Evolutionary conservation across 306 rosid species (phyloP).

Genomic region (Cicer cuneatum): DNA sequence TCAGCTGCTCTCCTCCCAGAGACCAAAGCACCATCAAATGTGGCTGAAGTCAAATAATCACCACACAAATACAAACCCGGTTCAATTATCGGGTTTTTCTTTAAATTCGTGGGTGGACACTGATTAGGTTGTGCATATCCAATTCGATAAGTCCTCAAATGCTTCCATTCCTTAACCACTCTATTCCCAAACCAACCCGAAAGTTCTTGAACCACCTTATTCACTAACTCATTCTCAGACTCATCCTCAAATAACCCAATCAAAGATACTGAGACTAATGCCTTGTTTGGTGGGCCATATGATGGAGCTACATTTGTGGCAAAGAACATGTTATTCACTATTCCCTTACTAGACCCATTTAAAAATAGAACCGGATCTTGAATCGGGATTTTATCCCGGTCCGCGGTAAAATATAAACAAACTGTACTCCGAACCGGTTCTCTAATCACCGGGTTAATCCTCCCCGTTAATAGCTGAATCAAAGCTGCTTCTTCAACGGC

Average conservation of each 20-base stretch:
- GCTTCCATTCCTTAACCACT: conserved; percentile 65
- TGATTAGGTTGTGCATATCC: conserved; percentile 88
- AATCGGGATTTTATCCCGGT: conserved; percentile 56
- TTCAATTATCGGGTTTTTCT: conserved; percentile 58
- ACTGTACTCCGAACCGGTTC: conserved; percentile 77
- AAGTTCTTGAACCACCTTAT: conserved; percentile 61
- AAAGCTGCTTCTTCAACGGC: conserved; percentile 80
- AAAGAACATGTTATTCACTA: conserved; percentile 92
- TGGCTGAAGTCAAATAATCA: conserved; percentile 77
- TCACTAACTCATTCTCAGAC: conserved; percentile 55
- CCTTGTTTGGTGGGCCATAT: conserved; percentile 69
- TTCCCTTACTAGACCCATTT: conserved; percentile 82
- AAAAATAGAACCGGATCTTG: conserved; percentile 64
- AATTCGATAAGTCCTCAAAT: conserved; percentile 71
- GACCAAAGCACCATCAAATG: conserved; percentile 89
- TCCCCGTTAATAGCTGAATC: conserved; percentile 52
- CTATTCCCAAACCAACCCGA: conserved; percentile 67
- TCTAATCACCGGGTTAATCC: conserved; percentile 35
- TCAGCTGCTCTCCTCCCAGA: conserved; percentile 86
- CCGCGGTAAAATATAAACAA: conserved; percentile 66
- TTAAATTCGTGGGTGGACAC: conserved; percentile 65
- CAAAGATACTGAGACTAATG: conserved; percentile 68
- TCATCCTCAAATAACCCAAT: conserved; percentile 59
- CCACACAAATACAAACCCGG: conserved; percentile 76
- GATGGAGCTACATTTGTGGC: conserved; percentile 83